Conservation (phyloP, 1,284 basidiomycete genomes). For the Phenoliferia sp. region DNA sequence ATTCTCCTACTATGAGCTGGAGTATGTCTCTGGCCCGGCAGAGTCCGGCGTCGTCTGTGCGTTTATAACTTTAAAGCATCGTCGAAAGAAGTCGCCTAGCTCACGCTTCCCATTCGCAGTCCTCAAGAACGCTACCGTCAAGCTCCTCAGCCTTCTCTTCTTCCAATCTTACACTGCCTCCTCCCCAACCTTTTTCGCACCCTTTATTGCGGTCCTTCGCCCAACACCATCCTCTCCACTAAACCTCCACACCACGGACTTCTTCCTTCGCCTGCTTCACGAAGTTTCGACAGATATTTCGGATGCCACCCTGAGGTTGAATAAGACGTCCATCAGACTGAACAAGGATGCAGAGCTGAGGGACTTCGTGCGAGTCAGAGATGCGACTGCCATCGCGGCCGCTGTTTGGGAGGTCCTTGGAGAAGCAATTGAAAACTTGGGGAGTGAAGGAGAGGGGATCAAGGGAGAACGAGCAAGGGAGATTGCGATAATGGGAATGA, state of each 20-base stretch:
- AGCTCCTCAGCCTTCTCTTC: slow-evolving; percentile 93
- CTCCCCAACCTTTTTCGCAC: slow-evolving; percentile 75
- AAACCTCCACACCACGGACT: slow-evolving; percentile 73
- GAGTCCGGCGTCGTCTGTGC: slow-evolving; percentile 67
- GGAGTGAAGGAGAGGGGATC: slow-evolving; percentile 7
- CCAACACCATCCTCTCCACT: slow-evolving; percentile 52
- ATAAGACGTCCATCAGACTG: slow-evolving; percentile 59
- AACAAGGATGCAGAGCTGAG: slow-evolving; percentile 74
- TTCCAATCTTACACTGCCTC: slow-evolving; percentile 79
- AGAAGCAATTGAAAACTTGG: slow-evolving; percentile 48
- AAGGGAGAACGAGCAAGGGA: slow-evolving; percentile 63
- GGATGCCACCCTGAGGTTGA: slow-evolving; percentile 77
- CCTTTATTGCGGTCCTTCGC: slow-evolving; percentile 68
- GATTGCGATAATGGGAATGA: slow-evolving; percentile 79
- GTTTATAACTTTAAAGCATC: neutral
- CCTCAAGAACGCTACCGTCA: slow-evolving; percentile 94
- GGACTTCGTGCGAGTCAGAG: slow-evolving; percentile 78
- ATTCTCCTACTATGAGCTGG: slow-evolving; percentile 67
- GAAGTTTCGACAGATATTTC: slow-evolving; percentile 90
- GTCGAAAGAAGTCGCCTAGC: neutral
- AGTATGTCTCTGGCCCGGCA: slow-evolving; percentile 69
- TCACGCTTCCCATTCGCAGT: slow-evolving; percentile 48
- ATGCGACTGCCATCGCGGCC: slow-evolving; percentile 81
- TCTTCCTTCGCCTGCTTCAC: slow-evolving; percentile 80
- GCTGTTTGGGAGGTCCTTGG: slow-evolving; percentile 78